phyloP scores from a whole-genome alignment of 2,329 filamentous ascomycete species.

The Xylaria sp. region DNA sequence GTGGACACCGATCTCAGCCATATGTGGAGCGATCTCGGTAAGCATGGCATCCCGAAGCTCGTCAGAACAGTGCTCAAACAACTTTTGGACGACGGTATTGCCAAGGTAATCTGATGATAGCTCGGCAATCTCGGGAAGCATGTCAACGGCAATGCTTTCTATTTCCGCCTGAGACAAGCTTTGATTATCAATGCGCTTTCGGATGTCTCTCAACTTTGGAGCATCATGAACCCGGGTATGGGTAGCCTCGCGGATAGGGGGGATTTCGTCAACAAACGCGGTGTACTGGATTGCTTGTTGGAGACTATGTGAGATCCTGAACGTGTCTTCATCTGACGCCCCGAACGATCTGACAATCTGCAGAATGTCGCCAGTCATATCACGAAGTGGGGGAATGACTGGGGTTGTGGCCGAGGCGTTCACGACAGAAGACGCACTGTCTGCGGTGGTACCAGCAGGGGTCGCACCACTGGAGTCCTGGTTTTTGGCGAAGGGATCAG shows the following conservation, averaged over 20 bases:
- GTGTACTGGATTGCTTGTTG: conserved; percentile 80
- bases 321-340: conserved; percentile 80
- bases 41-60: conserved; percentile 92
- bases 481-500: conserved; percentile 78
- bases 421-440: conserved; percentile 48
- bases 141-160: conserved; percentile 88
- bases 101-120: conserved; percentile 95
- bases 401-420: conserved; percentile 59
- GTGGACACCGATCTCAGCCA: conserved; percentile 96
- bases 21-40: conserved; percentile 83
- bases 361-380: conserved; percentile 84
- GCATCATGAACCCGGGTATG: conserved; percentile 92
- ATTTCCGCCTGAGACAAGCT: conserved; percentile 87
- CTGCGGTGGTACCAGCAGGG: conserved; percentile 43
- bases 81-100: conserved; percentile 99
- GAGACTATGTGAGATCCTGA: conserved; percentile 76
- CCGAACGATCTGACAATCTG: conserved; percentile 90
- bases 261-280: conserved; percentile 82
- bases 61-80: conserved; percentile 97
- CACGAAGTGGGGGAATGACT: conserved; percentile 75
- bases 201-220: conserved; percentile 91
- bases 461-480: conserved; percentile 60
- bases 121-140: conserved; percentile 97
- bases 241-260: conserved; percentile 86
- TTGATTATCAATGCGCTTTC: conserved; percentile 97